Evolutionary conservation across 169 alveolate genomes (phyloP), one percentile per base, ranked within the genome.

Genomic region (Pseudocohnilembus persalinus): DNA sequence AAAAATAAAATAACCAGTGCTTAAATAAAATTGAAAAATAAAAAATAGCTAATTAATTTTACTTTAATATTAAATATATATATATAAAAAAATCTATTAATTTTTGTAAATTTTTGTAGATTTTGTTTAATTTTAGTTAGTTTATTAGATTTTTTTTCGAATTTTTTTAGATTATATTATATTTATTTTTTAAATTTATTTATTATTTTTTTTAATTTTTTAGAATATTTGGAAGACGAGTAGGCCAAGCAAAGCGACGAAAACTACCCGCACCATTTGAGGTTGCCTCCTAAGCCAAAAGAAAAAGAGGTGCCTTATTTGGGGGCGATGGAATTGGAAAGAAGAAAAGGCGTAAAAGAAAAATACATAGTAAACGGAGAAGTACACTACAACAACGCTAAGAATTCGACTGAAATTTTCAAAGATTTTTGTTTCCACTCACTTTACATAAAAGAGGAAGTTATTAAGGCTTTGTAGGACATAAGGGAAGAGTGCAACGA

Each of bases 381-480:
- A 81, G 64, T 82, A 27, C 49, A 73, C 49, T 64, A 35, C 28
- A 63, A 74, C 49, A 68, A 85, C 31, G 85, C 89, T 25, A 33
- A 96, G 81, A 96, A 96, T 78, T 97, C 95, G 87, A 94, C 96
- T 30, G 96, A 93, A 63, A 82, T 95, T 49, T 95, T 95, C 89
- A 92, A 95, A 80, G 88, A 92, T 79, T 97, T 97, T 84, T 94
- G 98, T 83, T 95, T 96, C 79, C 93, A 96, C 63, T 91, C 98
- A 1, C 93, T 97, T 20, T 96, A 93, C 85, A 96, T 97, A 24
- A 96, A 96, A 75, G 89, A 91, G 81, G 99, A 96, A 84, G 98
- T 97, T 26, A 95, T 96, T 30, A 89, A 91, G 79, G 96, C 98
- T 27, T 92, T 97, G 85, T 95, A 93, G 76, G 95, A 94, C 80